Conservation (phyloP, 495 filamentous ascomycete species). For the Aspergillus diversus region DNA sequence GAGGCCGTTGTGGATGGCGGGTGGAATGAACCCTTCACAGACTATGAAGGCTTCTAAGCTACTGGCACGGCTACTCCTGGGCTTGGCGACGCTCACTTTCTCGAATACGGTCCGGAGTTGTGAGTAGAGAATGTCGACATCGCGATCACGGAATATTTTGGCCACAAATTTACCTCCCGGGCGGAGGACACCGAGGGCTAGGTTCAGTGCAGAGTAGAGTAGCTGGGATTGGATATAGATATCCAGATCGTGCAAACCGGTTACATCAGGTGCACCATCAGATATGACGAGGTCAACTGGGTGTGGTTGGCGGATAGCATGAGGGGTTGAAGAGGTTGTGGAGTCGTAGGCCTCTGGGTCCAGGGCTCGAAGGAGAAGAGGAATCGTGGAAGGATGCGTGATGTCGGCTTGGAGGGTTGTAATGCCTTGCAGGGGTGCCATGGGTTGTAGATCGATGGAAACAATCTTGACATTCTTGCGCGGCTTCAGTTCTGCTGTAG, state of each 20-base stretch:
- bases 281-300: slow-evolving; percentile 91
- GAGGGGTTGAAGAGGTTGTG: slow-evolving; percentile 42
- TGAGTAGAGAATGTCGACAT: slow-evolving; percentile 89
- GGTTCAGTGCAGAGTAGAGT: slow-evolving; percentile 88
- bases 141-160: slow-evolving; percentile 93
- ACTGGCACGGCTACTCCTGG: slow-evolving; percentile 87
- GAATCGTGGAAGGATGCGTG: slow-evolving; percentile 93
- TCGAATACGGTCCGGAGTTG: slow-evolving; percentile 91
- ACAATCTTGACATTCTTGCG: slow-evolving; percentile 88
- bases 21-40: slow-evolving; percentile 80
- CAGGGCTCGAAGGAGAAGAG: slow-evolving; percentile 80
- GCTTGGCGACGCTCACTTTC: slow-evolving; percentile 87
- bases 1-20: slow-evolving; percentile 35
- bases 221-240: slow-evolving; percentile 97
- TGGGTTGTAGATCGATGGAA: slow-evolving; percentile 92
- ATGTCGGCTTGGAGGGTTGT: slow-evolving; percentile 92
- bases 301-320: slow-evolving; percentile 56
- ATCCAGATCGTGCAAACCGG: slow-evolving; percentile 93
- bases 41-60: slow-evolving; percentile 97
- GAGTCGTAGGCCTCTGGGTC: slow-evolving; percentile 73
- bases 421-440: slow-evolving; percentile 90
- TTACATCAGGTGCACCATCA: slow-evolving; percentile 95
- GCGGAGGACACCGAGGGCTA: slow-evolving; percentile 86
- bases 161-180: slow-evolving; percentile 96
- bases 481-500: slow-evolving; percentile 49